These are phyloP conservation scores for Pleurotus citrinopileatus DNA, from an alignment of 768 basidiomycete species.

Conservation along the genomic window DNA sequence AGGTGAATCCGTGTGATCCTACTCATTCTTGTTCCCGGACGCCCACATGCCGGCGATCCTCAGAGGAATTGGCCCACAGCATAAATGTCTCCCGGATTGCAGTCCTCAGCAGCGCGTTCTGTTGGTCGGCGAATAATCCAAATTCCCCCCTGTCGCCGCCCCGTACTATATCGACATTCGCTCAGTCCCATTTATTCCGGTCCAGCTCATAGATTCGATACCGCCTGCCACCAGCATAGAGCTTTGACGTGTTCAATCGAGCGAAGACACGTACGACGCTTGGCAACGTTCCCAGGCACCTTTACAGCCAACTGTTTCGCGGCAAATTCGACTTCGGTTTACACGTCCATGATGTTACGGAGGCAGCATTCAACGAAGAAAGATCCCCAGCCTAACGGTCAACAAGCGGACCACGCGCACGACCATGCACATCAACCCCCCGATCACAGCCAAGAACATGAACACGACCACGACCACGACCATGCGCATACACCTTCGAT, in stretches of 20 bases:
- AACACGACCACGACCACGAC: constrained; percentile 26
- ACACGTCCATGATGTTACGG: constrained; percentile 2
- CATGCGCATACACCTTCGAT: constrained; percentile 61
- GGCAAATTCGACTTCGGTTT: not conserved
- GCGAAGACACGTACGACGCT: constrained; percentile 1
- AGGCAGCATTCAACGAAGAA: constrained; percentile 3
- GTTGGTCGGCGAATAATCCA: not conserved
- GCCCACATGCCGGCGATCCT: too few species aligned
- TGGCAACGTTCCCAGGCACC: constrained; percentile 4
- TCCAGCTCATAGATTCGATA: not conserved
- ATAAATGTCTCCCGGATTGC: not conserved
- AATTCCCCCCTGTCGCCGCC: not conserved
- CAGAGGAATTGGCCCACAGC: too few species aligned
- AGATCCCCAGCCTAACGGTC: not conserved
- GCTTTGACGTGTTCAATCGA: constrained; percentile 3
- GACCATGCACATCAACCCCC: constrained; percentile 12
- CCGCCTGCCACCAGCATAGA: constrained; percentile 6
- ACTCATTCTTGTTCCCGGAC: not conserved
- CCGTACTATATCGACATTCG: not conserved
- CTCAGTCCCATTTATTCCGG: not conserved
- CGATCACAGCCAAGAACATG: constrained; percentile 38
- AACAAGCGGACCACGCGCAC: not conserved
- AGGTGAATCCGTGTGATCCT: not conserved
- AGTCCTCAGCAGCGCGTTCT: not conserved
- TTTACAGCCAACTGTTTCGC: not conserved